Evolutionary conservation across 148 eudicot genomes (phyloP), one percentile per base, ranked within the genome.

Genomic region (Rheum nobile): DNA sequence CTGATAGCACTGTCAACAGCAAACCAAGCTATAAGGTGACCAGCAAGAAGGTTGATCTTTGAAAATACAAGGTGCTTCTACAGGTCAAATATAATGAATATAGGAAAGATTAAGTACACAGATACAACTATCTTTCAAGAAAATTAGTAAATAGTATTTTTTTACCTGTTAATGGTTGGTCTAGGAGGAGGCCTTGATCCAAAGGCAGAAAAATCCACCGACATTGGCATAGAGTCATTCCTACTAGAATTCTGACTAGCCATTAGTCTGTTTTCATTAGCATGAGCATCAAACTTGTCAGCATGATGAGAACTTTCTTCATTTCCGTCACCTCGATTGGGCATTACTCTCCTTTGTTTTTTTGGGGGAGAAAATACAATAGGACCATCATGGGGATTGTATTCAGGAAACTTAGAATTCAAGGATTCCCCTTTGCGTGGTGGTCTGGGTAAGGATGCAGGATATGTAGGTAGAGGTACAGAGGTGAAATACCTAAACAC

Each of bases 111-210:
- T 44, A 24, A 2, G 19, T 54, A 72, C 26, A 50, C 22, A 50
- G 13, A 12, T 29, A 47, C 12, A 34, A 72, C 10, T 4, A 41
- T 71, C 12, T 44, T 11, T 72, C 31, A 72, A 22, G 1, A 31
- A 43, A 26, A 24, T 13, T 21, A 76, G 46, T 41, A 67, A 48
- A 21, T 8, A 71, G 31, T 1, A 35, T 59, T 47, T 34, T n/a
- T 38, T 78, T 86, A 90, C 98, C 98, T 95, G 90, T 83, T 89
- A 72, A 95, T 95, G 19, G 93, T 90, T 79, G 98, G 98, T 82
- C 98, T 85, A 75, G 77, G 78, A 77, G 96, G 89, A 77, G 97
- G 97, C 72, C 82, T 85, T 76, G 70, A 75, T 78, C 86, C 96
- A 79, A 91, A 86, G 67, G 86, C 79, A 8, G 98, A 88, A 77